Percentiles rank a stretch among this genome's conserved stretches.
Conservation (phyloP, 2,329 filamentous ascomycete species). For the Venturia asperata region DNA sequence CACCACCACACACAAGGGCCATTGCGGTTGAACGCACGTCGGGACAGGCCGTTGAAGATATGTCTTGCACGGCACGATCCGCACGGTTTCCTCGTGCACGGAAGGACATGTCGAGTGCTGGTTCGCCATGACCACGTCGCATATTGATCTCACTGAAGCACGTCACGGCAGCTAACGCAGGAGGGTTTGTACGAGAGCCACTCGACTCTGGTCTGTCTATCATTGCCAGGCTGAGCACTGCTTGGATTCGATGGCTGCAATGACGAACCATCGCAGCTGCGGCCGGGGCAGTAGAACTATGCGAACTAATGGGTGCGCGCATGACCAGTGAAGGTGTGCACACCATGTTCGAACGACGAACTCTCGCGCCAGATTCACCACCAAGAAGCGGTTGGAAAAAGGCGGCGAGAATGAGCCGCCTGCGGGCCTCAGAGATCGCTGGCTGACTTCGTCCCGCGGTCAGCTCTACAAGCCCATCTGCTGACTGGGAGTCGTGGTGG, state of each 20-base stretch:
- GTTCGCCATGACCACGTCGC: conserved; percentile 4
- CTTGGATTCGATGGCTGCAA: conserved; percentile 11
- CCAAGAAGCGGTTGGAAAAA: neutral
- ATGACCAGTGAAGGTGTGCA: conserved; percentile 1
- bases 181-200: conserved; percentile 4
- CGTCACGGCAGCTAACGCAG: conserved; percentile 10
- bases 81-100: neutral
- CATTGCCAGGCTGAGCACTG: conserved; percentile 3
- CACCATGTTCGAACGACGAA: neutral
- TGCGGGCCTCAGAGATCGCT: neutral
- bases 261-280: conserved; percentile 6
- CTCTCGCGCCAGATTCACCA: neutral
- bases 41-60: neutral
- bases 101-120: conserved; percentile 4
- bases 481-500: neutral
- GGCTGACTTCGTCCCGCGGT: neutral
- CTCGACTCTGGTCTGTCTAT: conserved; percentile 8
- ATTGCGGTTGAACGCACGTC: neutral
- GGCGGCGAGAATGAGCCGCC: neutral
- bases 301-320: conserved; percentile 1
- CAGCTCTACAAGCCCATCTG: neutral
- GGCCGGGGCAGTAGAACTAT: neutral
- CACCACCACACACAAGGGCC: neutral
- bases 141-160: neutral
- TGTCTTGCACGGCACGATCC: conserved; percentile 10